Percentiles rank a stretch among this genome's conserved stretches.
Evolutionary conservation across 2,329 filamentous ascomycete species (phyloP).

Genomic region (Botrytis elliptica): DNA sequence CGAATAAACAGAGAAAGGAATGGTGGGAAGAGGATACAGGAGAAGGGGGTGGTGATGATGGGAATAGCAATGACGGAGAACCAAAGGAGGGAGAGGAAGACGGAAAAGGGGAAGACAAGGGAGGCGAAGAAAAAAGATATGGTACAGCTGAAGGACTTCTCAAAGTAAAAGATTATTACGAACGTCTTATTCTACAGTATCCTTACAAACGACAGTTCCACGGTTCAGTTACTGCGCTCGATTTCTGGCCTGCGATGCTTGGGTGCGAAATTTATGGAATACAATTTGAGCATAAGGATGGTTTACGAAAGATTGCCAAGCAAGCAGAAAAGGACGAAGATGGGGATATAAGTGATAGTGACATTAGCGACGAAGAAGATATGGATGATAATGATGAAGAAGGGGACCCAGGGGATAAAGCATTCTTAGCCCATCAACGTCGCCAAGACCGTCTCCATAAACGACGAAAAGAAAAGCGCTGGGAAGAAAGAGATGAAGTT

Average conservation of each 20-base stretch:
- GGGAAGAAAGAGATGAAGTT: constrained; percentile 36
- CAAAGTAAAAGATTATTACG: constrained; percentile 67
- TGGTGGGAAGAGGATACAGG: constrained; percentile 16
- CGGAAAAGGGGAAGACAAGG: constrained; percentile 17
- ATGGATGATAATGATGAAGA: constrained; percentile 25
- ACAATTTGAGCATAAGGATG: constrained; percentile 56
- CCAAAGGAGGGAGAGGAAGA: constrained; percentile 22
- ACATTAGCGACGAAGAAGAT: constrained; percentile 23
- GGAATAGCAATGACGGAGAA: constrained; percentile 4
- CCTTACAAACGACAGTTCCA: constrained; percentile 61
- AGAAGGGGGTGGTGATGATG: constrained; percentile 4
- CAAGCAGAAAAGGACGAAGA: constrained; percentile 35
- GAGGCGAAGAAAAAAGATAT: constrained; percentile 29
- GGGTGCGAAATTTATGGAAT: constrained; percentile 77
- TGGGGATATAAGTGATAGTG: constrained; percentile 28
- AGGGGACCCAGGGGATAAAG: constrained; percentile 27
- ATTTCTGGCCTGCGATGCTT: constrained; percentile 81
- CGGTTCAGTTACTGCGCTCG: constrained; percentile 62
- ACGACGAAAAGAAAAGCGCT: constrained; percentile 30
- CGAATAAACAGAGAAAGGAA: constrained; percentile 30
- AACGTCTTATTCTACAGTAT: constrained; percentile 73
- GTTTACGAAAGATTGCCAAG: constrained; percentile 43
- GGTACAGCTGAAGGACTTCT: constrained; percentile 53
- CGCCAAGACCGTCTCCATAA: constrained; percentile 23
- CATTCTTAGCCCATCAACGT: constrained; percentile 27